Conservation (phyloP, 805 yeast species). For the Brettanomyces bruxellensis region DNA sequence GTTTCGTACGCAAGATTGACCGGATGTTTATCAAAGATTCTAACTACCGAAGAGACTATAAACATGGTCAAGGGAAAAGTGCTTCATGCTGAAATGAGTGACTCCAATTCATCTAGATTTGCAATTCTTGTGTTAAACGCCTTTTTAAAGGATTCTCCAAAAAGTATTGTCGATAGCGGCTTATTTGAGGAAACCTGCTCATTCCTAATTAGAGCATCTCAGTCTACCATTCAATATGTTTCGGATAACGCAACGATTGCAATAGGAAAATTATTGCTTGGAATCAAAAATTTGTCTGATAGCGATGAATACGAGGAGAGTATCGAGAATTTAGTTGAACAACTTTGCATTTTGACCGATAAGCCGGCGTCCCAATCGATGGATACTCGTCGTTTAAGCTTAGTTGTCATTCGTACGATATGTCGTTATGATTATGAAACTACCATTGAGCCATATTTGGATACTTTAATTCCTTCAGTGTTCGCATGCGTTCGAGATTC, state of each 20-base stretch:
- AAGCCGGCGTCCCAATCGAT: constrained; percentile 51
- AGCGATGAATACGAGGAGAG: constrained; percentile 25
- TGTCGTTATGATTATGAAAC: constrained; percentile 50
- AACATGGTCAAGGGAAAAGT: constrained; percentile 53
- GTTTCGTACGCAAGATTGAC: constrained; percentile 71
- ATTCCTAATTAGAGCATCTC: constrained; percentile 37
- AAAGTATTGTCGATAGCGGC: constrained; percentile 46
- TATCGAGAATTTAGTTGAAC: constrained; percentile 34
- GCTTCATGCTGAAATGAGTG: constrained; percentile 33
- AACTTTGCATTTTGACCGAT: constrained; percentile 39
- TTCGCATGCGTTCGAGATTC: constrained; percentile 80
- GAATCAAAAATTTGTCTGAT: constrained; percentile 25
- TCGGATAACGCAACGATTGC: constrained; percentile 75
- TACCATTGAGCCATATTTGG: constrained; percentile 44
- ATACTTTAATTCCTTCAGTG: constrained; percentile 57
- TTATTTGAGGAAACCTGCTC: constrained; percentile 39
- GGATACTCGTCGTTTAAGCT: constrained; percentile 72
- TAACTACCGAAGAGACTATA: constrained; percentile 55
- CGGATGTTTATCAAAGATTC: constrained; percentile 65
- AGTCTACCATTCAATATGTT: constrained; percentile 39
- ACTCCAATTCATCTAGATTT: constrained; percentile 41
- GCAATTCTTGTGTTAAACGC: constrained; percentile 70
- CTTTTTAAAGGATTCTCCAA: constrained; percentile 70
- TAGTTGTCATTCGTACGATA: constrained; percentile 68
- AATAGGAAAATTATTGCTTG: constrained; percentile 67